phyloP scores from a whole-genome alignment of 2,329 filamentous ascomycete genomes.

The Monilinia fructigena region DNA sequence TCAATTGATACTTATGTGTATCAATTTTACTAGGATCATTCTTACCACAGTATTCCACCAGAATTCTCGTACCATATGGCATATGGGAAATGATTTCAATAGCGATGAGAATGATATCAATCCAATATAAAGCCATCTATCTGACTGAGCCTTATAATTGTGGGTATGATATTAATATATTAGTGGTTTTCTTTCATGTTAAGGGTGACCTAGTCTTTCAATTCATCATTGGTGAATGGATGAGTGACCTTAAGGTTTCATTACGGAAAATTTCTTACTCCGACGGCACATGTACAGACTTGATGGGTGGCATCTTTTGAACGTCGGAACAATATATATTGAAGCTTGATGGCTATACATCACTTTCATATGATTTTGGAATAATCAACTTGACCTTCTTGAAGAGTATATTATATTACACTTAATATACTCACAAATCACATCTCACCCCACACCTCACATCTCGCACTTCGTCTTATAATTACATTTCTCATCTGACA shows the following conservation, averaged over 20 bases:
- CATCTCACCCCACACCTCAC: too few species aligned
- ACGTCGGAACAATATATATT: too few species aligned
- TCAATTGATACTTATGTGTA: background rate
- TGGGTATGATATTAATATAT: background rate
- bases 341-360: background rate
- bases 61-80: too few species aligned
- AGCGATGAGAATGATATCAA: too few species aligned
- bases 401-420: background rate
- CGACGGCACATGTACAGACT: background rate
- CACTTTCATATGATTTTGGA: background rate
- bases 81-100: too few species aligned
- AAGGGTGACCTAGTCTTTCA: background rate
- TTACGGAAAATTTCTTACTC: background rate
- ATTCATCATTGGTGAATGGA: too few species aligned
- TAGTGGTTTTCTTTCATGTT: background rate
- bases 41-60: too few species aligned
- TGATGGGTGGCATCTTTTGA: background rate
- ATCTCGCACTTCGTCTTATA: too few species aligned
- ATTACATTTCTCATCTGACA: too few species aligned
- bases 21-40: background rate
- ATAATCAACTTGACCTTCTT: background rate
- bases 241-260: background rate
- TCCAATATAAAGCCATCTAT: background rate
- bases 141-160: background rate
- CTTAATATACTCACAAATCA: background rate